Conservation (phyloP, 2,329 filamentous ascomycete species). For the Biscogniauxia mediterranea region DNA sequence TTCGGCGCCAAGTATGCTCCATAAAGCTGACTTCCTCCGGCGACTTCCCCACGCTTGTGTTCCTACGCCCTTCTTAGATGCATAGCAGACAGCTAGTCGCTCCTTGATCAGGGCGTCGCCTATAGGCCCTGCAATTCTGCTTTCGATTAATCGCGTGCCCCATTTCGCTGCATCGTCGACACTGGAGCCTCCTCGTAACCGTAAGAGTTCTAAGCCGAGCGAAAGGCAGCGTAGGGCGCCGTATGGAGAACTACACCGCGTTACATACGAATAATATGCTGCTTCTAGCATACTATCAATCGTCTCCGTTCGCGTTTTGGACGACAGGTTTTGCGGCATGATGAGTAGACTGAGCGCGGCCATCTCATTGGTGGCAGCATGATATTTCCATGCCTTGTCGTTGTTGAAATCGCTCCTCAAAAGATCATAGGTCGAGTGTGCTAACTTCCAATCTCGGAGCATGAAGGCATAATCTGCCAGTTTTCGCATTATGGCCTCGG, state of each 20-base stretch:
- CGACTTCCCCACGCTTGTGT: constrained; percentile 68
- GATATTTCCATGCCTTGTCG: constrained; percentile 95
- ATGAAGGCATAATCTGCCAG: constrained; percentile 95
- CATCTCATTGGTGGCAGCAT: constrained; percentile 95
- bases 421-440: constrained; percentile 88
- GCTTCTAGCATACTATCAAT: constrained; percentile 87
- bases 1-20: constrained; percentile 80
- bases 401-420: constrained; percentile 85
- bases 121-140: constrained; percentile 68
- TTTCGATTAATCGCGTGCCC: constrained; percentile 77
- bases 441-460: constrained; percentile 93
- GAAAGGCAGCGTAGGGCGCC: constrained; percentile 76
- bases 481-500: constrained; percentile 90
- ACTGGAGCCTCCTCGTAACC: constrained; percentile 73
- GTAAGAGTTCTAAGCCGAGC: constrained; percentile 77
- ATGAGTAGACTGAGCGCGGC: constrained; percentile 80
- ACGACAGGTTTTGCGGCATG: constrained; percentile 66
- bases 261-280: constrained; percentile 88
- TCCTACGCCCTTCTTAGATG: constrained; percentile 66
- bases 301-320: constrained; percentile 75
- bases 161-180: constrained; percentile 86
- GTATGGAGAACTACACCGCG: constrained; percentile 75
- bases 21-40: constrained; percentile 82
- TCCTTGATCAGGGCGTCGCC: constrained; percentile 84
- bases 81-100: constrained; percentile 81